Evolutionary conservation across 2,329 filamentous ascomycete species (phyloP).

Genomic region (Cladophialophora yegresii): DNA sequence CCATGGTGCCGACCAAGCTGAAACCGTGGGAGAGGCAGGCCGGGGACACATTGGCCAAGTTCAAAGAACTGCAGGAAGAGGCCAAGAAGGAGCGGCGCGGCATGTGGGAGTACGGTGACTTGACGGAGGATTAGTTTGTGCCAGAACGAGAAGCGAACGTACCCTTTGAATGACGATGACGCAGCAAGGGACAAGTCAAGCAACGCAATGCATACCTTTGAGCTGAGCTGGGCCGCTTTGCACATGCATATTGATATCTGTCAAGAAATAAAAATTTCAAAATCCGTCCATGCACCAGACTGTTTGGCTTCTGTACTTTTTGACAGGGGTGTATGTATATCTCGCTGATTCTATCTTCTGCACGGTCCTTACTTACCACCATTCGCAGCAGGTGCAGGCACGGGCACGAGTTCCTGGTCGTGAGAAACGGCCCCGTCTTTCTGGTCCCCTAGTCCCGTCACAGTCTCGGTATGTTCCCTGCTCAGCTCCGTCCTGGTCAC

Average conservation of each 20-base stretch:
- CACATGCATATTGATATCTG: background rate
- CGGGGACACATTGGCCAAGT: conserved; percentile 67
- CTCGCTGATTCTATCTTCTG: background rate
- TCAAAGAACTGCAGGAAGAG: conserved; percentile 72
- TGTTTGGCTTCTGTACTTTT: background rate
- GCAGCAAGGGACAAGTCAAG: background rate
- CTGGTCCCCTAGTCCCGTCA: conserved; percentile 46
- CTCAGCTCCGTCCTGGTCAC: conserved; percentile 43
- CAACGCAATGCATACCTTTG: background rate
- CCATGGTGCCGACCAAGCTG: conserved; percentile 88
- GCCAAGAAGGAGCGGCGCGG: conserved; percentile 80
- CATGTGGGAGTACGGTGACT: conserved; percentile 98
- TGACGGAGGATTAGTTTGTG: conserved; percentile 74
- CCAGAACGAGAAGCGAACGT: background rate
- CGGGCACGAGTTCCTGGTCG: background rate
- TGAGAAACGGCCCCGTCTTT: background rate
- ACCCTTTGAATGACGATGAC: background rate
- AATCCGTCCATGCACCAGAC: background rate
- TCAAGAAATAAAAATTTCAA: background rate
- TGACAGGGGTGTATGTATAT: background rate
- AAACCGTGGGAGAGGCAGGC: conserved; percentile 86
- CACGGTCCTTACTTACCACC: background rate
- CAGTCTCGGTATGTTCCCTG: conserved; percentile 46
- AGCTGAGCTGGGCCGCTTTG: background rate
- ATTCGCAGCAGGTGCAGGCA: background rate